phyloP scores from a whole-genome alignment of 1,284 basidiomycete species.

The Naganishia albida region DNA sequence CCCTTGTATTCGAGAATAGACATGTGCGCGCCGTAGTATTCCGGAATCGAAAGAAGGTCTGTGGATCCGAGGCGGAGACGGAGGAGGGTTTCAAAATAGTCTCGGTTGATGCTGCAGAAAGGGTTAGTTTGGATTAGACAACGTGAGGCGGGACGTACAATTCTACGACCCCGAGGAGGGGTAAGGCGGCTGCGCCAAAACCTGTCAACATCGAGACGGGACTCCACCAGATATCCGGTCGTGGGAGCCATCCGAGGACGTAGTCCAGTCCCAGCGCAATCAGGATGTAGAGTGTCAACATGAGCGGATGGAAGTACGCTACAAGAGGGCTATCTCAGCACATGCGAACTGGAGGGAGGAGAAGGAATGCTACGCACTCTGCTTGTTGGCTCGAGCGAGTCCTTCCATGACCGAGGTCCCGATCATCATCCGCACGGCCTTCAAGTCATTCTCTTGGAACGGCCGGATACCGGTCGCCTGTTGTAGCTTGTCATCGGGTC shows the following conservation, averaged over 20 bases:
- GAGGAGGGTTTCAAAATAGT: constrained; percentile 64
- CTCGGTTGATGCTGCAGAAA: constrained; percentile 64
- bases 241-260: constrained; percentile 68
- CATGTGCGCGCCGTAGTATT: constrained; percentile 66
- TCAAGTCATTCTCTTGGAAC: constrained; percentile 60
- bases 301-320: constrained; percentile 66
- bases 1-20: constrained; percentile 67
- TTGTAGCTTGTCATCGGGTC: not conserved
- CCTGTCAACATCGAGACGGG: constrained; percentile 66
- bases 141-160: constrained; percentile 59
- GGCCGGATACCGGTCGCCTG: constrained; percentile 58
- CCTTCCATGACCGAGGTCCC: constrained; percentile 70
- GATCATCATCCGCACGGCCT: constrained; percentile 65
- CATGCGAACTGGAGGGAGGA: constrained; percentile 13
- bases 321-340: constrained; percentile 27
- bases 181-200: constrained; percentile 65
- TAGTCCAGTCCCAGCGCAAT: constrained; percentile 64
- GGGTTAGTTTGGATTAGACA: not conserved
- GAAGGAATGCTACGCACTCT: constrained; percentile 55
- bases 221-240: constrained; percentile 51
- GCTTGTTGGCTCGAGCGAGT: constrained; percentile 68
- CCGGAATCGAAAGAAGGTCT: constrained; percentile 62
- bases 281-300: constrained; percentile 63
- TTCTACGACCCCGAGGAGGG: constrained; percentile 67
- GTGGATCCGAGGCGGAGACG: constrained; percentile 61